A percentile compares a stretch with the other conserved stretches of the same genome.
Evolutionary conservation across 2,329 filamentous ascomycete genomes (phyloP).

Genomic region (Fusarium luffae): DNA sequence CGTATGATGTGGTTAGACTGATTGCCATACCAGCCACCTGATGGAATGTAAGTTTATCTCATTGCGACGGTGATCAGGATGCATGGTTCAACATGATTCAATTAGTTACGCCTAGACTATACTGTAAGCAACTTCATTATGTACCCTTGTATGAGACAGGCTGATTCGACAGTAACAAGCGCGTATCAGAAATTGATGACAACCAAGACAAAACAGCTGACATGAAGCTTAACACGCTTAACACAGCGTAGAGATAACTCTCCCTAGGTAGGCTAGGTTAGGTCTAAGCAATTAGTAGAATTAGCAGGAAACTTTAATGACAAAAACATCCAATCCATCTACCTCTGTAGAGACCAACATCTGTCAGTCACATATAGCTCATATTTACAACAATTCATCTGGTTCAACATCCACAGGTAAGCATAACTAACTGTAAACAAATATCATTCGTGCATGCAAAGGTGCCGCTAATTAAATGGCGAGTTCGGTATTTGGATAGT

Average conservation of each 20-base stretch:
- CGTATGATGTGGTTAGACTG: not conserved
- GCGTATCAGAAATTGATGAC: conserved; percentile 14
- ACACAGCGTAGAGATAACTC: not conserved
- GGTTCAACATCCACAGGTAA: not conserved
- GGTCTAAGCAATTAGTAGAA: not conserved
- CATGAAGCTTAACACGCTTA: not conserved
- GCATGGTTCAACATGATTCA: conserved; percentile 9
- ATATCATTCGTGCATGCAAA: conserved; percentile 11
- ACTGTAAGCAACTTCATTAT: not conserved
- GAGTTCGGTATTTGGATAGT: conserved; percentile 15
- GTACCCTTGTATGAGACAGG: conserved; percentile 7
- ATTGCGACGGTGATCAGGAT: not conserved
- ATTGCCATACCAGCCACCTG: not conserved
- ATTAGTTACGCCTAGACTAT: not conserved
- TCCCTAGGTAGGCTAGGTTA: not conserved
- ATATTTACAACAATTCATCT: too few species aligned
- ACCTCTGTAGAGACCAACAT: not conserved
- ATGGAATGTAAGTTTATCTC: not conserved
- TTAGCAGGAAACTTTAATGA: not conserved
- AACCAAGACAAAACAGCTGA: not conserved
- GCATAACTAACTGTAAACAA: not conserved
- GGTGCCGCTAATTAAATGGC: conserved; percentile 19
- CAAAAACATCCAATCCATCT: not conserved
- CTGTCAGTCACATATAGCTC: not conserved
- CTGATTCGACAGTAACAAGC: conserved; percentile 26